Conservation (phyloP, 1,284 basidiomycete genomes). For the Cutaneotrichosporon sp. region DNA sequence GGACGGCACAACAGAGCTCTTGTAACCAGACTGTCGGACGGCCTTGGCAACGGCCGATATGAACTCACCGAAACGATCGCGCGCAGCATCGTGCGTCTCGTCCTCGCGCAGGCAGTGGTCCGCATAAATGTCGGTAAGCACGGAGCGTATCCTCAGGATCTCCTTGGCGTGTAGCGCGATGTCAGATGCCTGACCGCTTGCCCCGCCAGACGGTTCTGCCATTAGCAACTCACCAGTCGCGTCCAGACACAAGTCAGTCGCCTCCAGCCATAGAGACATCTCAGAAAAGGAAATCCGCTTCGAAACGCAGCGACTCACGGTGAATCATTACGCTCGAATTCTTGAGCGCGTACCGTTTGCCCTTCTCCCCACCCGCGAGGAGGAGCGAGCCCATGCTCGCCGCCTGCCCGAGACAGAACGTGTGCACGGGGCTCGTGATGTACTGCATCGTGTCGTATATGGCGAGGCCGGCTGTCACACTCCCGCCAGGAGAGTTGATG, state of each 20-base stretch:
- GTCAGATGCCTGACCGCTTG: slow-evolving; percentile 87
- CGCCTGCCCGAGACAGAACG: slow-evolving; percentile 88
- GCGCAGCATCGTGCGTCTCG: slow-evolving; percentile 65
- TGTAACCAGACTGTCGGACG: background rate
- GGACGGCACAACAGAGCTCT: background rate
- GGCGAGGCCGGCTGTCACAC: slow-evolving; percentile 86
- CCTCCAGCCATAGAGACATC: too few relatives aligned
- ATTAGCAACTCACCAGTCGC: slow-evolving; percentile 3
- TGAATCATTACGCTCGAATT: slow-evolving; percentile 96
- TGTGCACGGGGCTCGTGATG: slow-evolving; percentile 87
- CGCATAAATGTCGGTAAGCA: slow-evolving; percentile 76
- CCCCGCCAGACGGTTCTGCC: slow-evolving; percentile 87
- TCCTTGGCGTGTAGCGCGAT: slow-evolving; percentile 92
- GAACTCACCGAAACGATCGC: slow-evolving; percentile 72
- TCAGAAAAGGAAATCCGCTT: too few relatives aligned
- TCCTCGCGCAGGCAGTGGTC: slow-evolving; percentile 62
- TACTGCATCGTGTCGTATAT: slow-evolving; percentile 92
- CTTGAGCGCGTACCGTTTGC: slow-evolving; percentile 82
- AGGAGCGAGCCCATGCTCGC: slow-evolving; percentile 90
- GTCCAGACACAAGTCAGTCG: too few relatives aligned
- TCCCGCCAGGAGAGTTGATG: slow-evolving; percentile 91
- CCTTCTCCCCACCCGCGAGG: slow-evolving; percentile 77
- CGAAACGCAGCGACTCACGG: slow-evolving; percentile 60
- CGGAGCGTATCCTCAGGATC: slow-evolving; percentile 78
- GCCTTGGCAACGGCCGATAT: background rate